Percentiles rank a stretch among this genome's conserved stretches.
These are phyloP conservation scores for Cladosporium halotolerans DNA, from an alignment of 2,329 filamentous ascomycete genomes.

Conservation along the genomic window DNA sequence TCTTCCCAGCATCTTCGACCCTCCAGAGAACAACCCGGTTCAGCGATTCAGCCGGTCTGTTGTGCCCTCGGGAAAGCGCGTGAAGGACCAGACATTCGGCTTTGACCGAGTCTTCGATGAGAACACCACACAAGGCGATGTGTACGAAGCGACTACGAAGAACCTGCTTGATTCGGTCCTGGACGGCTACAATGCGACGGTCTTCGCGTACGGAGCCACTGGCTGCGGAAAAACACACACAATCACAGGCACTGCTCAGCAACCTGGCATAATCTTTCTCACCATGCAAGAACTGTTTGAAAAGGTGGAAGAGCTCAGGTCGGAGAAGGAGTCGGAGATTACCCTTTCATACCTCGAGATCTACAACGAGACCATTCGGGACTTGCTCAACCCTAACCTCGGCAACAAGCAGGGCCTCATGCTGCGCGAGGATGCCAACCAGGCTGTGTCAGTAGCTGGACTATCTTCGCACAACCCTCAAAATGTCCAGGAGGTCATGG, in stretches of 20 bases:
- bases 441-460: constrained; percentile 83
- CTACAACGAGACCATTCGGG: constrained; percentile 97
- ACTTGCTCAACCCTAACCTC: constrained; percentile 78
- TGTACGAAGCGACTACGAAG: constrained; percentile 90
- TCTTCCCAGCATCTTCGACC: constrained; percentile 76
- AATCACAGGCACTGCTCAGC: constrained; percentile 79
- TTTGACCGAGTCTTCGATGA: constrained; percentile 98
- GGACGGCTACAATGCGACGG: constrained; percentile 96
- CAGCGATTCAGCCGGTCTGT: constrained; percentile 80
- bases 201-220: constrained; percentile 96
- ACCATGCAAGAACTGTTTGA: constrained; percentile 99
- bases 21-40: constrained; percentile 88
- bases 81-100: constrained; percentile 95
- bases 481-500: constrained; percentile 95
- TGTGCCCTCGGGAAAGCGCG: constrained; percentile 73
- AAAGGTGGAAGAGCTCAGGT: constrained; percentile 77
- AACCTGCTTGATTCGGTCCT: constrained; percentile 88
- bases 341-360: constrained; percentile 95
- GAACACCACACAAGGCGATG: constrained; percentile 81
- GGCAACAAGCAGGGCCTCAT: constrained; percentile 78
- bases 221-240: constrained; percentile 98
- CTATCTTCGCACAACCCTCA: constrained; percentile 86
- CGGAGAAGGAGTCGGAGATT: constrained; percentile 83
- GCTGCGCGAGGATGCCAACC: constrained; percentile 89
- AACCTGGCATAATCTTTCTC: constrained; percentile 95